Percentiles rank a stretch among this genome's conserved stretches.
These are phyloP conservation scores for Tuber indicum DNA, from an alignment of 495 filamentous ascomycete genomes.

Conservation along the genomic window DNA sequence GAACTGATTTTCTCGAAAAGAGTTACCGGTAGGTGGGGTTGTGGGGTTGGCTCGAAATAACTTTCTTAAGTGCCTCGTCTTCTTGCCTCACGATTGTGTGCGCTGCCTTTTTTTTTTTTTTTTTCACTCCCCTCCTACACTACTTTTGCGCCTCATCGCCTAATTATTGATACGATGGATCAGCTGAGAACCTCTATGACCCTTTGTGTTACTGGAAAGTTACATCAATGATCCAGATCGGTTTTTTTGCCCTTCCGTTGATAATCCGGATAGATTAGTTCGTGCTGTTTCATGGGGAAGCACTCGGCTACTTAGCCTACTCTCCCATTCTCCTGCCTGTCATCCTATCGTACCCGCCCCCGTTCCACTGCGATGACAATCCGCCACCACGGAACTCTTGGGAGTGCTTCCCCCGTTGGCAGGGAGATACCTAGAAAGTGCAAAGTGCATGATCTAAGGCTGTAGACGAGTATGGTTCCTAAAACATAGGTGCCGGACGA, in stretches of 20 bases:
- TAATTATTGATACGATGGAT: conserved; percentile 1
- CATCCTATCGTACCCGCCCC: conserved; percentile 1
- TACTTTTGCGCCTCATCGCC: background rate
- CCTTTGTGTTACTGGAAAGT: background rate
- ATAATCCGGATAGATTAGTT: background rate
- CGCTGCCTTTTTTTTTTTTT: background rate
- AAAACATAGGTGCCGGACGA: background rate
- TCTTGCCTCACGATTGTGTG: background rate
- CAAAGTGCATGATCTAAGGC: background rate
- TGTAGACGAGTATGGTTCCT: background rate
- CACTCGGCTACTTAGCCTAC: background rate
- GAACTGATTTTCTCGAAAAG: background rate
- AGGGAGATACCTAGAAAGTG: background rate
- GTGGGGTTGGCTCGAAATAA: background rate
- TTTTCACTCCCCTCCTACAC: too few species aligned
- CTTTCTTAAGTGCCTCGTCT: background rate
- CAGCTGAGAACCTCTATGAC: background rate
- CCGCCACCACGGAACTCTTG: background rate
- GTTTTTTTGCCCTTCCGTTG: background rate
- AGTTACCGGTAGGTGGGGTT: background rate
- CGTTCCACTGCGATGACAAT: background rate
- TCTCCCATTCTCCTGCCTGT: background rate
- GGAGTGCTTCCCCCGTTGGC: background rate
- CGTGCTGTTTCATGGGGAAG: conserved; percentile 4
- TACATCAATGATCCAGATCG: conserved; percentile 2